Percentiles rank a stretch among this genome's conserved stretches.
These are phyloP conservation scores for Pyrus betulifolia DNA, from an alignment of 306 rosid species.

Conservation along the genomic window DNA sequence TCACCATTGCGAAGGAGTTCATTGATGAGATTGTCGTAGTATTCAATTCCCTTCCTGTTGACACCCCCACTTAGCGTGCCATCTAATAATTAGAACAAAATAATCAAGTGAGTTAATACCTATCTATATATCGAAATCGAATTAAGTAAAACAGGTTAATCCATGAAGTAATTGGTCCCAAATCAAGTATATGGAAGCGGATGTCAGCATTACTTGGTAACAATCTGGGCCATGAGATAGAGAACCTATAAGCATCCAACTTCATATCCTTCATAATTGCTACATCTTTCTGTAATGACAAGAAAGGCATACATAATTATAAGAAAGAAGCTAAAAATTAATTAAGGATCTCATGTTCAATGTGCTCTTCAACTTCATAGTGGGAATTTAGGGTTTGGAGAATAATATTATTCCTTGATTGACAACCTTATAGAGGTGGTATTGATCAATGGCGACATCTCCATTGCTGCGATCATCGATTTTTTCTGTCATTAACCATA, in stretches of 20 bases:
- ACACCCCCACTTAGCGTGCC: conserved; percentile 50
- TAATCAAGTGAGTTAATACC: background rate
- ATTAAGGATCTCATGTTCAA: background rate
- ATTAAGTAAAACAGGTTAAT: background rate
- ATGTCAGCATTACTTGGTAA: conserved; percentile 42
- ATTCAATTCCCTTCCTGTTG: conserved; percentile 40
- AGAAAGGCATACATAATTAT: background rate
- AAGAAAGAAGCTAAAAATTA: background rate
- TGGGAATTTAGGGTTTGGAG: no score
- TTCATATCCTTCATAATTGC: conserved; percentile 44
- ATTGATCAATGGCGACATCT: conserved; percentile 23
- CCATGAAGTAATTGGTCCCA: background rate
- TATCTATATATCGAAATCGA: background rate
- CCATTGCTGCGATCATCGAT: conserved; percentile 1
- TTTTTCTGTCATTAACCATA: background rate
- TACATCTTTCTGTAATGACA: conserved; percentile 45
- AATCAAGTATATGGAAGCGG: background rate
- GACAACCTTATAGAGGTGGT: conserved; percentile 12
- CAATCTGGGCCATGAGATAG: conserved; percentile 68
- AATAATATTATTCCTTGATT: background rate
- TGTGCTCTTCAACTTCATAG: no score
- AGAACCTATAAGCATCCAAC: conserved; percentile 57
- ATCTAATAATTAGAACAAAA: conserved; percentile 11
- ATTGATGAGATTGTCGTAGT: conserved; percentile 50
- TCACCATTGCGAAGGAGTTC: conserved; percentile 42